Evolutionary conservation across 2,329 filamentous ascomycete genomes (phyloP), one percentile per base, ranked within the genome.

Genomic region (Chalara sp.): DNA sequence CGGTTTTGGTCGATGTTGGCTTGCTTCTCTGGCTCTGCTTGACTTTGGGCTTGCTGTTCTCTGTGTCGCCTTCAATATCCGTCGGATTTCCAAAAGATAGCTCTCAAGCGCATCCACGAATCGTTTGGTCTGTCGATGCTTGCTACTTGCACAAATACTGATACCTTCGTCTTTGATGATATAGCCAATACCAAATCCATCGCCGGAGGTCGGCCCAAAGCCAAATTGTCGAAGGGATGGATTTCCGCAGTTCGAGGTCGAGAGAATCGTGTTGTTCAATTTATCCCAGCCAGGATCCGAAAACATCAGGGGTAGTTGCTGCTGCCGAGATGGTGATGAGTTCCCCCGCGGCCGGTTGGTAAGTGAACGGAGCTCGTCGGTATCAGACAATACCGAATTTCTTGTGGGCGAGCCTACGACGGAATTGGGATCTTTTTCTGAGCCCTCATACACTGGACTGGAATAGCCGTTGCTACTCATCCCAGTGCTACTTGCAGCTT

Each of bases 181-280:
- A 72, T 99, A 99, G 2, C 93, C 93, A 50, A 99, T 96, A 32
- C 93, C 93, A 64, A 97, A 97, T 0, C 93, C 93, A 58, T 96
- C 90, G 2, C 84, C 92, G 0, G 88, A 92, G 0, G 92, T 95
- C 1, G 93, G 93, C 0, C 93, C 93, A 65, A 99, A 99, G 4
- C 93, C 93, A 62, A 99, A 99, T 62, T 97, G 92, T 2, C 93
- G 84, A 13, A 99, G 81, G 0, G 86, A 89, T 0, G 93, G 93
- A 69, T 97, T 99, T 53, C 93, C 93, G 69, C 93, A 99, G 74
- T 99, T 99, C n/a, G 91, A 96, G 0, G 93, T 97, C 6, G 89
- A 95, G 39, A 99, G 75, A 57, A 97, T 89, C 6, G 92, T 97
- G 56, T 81, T 95, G 73, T 97, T 97, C 58, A 96, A 80, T 66